These are phyloP conservation scores for Eruca vesicaria DNA, from an alignment of 441 rosid species.

Conservation along the genomic window DNA sequence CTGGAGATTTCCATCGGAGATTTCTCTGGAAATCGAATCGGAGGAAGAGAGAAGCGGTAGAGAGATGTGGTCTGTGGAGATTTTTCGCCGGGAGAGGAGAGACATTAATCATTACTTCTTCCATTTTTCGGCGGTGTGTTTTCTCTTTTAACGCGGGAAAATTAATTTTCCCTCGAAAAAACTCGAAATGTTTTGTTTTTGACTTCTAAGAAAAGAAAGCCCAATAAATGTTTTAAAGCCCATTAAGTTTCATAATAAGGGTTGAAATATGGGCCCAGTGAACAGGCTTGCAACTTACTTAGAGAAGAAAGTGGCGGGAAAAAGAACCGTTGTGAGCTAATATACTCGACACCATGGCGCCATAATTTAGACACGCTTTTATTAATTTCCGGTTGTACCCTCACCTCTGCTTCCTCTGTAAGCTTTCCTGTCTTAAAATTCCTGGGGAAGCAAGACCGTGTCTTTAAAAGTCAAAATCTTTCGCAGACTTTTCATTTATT, in stretches of 20 bases:
- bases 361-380: slow-evolving; percentile 34
- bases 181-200: too few species aligned
- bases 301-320: slow-evolving; percentile 62
- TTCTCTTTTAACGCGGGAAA: slow-evolving; percentile 28
- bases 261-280: not conserved
- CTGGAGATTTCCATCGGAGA: slow-evolving; percentile 38
- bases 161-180: not conserved
- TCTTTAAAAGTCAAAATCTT: slow-evolving; percentile 3
- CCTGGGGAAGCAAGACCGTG: slow-evolving; percentile 12
- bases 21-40: not conserved
- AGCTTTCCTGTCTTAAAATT: not conserved
- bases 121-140: slow-evolving; percentile 21
- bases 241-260: not conserved
- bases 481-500: not conserved
- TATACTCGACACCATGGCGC: slow-evolving; percentile 50
- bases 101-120: not conserved
- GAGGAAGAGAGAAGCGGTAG: not conserved
- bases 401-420: slow-evolving; percentile 19
- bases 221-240: not conserved
- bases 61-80: not conserved
- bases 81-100: not conserved
- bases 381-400: slow-evolving; percentile 9
- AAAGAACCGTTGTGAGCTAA: slow-evolving; percentile 64
- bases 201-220: not conserved
- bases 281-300: not conserved